Evolutionary conservation across 2,329 filamentous ascomycete species (phyloP).

Genomic region (Aspergillus novofumigatus): DNA sequence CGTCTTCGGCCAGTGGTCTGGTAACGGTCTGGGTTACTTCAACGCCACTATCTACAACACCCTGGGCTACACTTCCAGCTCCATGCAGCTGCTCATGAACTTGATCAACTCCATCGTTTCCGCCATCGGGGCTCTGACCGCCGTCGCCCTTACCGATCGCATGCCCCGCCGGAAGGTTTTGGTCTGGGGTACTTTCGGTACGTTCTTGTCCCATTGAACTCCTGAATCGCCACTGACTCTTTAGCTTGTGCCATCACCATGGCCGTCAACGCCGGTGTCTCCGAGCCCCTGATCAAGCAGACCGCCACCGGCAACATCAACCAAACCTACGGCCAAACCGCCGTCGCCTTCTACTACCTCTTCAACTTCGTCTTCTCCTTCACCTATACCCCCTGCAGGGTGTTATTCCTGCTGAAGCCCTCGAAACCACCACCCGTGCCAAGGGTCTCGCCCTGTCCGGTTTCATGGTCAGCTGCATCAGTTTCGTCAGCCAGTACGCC

Average conservation of each 20-base stretch:
- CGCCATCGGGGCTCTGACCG: slow-evolving; percentile 43
- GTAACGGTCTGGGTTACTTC: slow-evolving; percentile 51
- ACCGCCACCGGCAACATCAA: slow-evolving; percentile 26
- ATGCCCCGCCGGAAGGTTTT: slow-evolving; percentile 48
- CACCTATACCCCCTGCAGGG: slow-evolving; percentile 49
- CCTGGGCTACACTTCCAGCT: slow-evolving; percentile 23
- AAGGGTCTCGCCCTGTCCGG: slow-evolving; percentile 46
- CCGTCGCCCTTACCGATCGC: slow-evolving; percentile 42
- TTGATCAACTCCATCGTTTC: slow-evolving; percentile 47
- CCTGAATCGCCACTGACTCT: neutral
- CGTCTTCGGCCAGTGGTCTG: slow-evolving; percentile 50
- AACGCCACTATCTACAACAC: slow-evolving; percentile 46
- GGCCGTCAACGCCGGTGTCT: slow-evolving; percentile 46
- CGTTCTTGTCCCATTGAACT: neutral
- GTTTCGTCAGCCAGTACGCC: slow-evolving; percentile 49
- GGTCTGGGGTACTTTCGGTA: slow-evolving; percentile 41
- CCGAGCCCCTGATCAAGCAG: slow-evolving; percentile 29
- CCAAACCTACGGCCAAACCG: slow-evolving; percentile 39
- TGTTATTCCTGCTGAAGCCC: slow-evolving; percentile 46
- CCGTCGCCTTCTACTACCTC: slow-evolving; percentile 47
- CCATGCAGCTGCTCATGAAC: slow-evolving; percentile 45
- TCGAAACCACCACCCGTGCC: slow-evolving; percentile 48
- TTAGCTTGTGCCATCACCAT: slow-evolving; percentile 38
- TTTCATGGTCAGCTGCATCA: slow-evolving; percentile 44
- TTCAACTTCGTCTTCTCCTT: slow-evolving; percentile 51